phyloP scores from a whole-genome alignment of 768 basidiomycete species.

The Amanita pallidorosea region DNA sequence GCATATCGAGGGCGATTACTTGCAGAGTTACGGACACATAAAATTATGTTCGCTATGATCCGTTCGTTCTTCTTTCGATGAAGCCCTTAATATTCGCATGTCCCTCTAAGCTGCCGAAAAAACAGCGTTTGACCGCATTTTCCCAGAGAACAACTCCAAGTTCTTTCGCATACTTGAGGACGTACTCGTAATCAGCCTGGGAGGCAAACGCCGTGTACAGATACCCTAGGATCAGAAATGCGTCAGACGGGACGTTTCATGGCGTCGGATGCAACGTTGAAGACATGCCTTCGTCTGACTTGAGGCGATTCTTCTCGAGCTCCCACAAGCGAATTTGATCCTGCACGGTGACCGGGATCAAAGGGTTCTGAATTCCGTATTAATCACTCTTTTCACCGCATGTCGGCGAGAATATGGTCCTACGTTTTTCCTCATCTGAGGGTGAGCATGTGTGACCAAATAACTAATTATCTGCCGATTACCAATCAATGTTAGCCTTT shows the following conservation, averaged over 20 bases:
- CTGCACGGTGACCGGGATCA: constrained; percentile 94
- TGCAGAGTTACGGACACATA: neutral
- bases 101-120: constrained; percentile 74
- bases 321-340: constrained; percentile 99
- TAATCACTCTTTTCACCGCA: constrained; percentile 11
- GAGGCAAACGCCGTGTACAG: constrained; percentile 85
- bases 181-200: constrained; percentile 79
- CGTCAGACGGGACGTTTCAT: constrained; percentile 12
- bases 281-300: constrained; percentile 71
- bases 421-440: constrained; percentile 95
- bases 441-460: constrained; percentile 88
- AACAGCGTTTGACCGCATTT: constrained; percentile 57
- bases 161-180: constrained; percentile 76
- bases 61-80: constrained; percentile 55
- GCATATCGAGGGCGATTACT: neutral
- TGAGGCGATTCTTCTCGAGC: constrained; percentile 84
- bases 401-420: constrained; percentile 15
- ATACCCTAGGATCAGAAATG: constrained; percentile 43
- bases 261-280: constrained; percentile 11
- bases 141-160: constrained; percentile 81
- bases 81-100: constrained; percentile 61
- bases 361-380: constrained; percentile 53
- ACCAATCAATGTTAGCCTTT: constrained; percentile 9
- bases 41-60: neutral
- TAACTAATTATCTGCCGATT: constrained; percentile 82